phyloP scores from a whole-genome alignment of 2,329 filamentous ascomycete genomes.

The Neonectria coccinea region DNA sequence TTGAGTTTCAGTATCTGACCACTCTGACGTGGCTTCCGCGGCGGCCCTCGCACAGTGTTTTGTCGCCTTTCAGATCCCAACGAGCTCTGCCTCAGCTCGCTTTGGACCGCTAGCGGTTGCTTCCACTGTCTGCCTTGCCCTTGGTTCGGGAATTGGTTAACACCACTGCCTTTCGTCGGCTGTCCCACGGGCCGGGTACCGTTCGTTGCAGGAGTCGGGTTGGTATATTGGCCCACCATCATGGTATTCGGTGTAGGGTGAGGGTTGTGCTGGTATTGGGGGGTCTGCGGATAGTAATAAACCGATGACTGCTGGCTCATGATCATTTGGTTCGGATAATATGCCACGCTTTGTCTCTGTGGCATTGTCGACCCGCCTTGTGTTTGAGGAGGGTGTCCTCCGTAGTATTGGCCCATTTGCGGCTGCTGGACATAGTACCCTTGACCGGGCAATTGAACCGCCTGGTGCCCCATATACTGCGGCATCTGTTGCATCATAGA shows the following conservation, averaged over 20 bases:
- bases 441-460: slow-evolving; percentile 55
- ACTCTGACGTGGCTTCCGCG: slow-evolving; percentile 65
- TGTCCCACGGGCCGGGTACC: slow-evolving; percentile 44
- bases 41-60: slow-evolving; percentile 50
- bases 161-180: slow-evolving; percentile 25
- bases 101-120: slow-evolving; percentile 23
- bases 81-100: slow-evolving; percentile 35
- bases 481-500: slow-evolving; percentile 55
- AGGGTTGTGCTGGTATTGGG: slow-evolving; percentile 53
- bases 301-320: slow-evolving; percentile 56
- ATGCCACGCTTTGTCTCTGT: slow-evolving; percentile 55
- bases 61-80: slow-evolving; percentile 40
- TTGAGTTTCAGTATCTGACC: slow-evolving; percentile 57
- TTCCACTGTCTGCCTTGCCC: slow-evolving; percentile 41
- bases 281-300: slow-evolving; percentile 59
- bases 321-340: slow-evolving; percentile 58
- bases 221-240: slow-evolving; percentile 52
- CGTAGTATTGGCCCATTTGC: slow-evolving; percentile 60
- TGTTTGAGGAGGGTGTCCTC: slow-evolving; percentile 55
- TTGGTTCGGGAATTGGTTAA: slow-evolving; percentile 30
- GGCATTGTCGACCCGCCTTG: slow-evolving; percentile 51
- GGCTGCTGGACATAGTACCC: slow-evolving; percentile 62
- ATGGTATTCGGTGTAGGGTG: slow-evolving; percentile 48
- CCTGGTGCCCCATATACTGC: slow-evolving; percentile 54
- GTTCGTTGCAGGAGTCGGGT: slow-evolving; percentile 37